Base-by-base conservation (phyloP, 83 land plant genomes). In the Diphasiastrum complanatum region DNA sequence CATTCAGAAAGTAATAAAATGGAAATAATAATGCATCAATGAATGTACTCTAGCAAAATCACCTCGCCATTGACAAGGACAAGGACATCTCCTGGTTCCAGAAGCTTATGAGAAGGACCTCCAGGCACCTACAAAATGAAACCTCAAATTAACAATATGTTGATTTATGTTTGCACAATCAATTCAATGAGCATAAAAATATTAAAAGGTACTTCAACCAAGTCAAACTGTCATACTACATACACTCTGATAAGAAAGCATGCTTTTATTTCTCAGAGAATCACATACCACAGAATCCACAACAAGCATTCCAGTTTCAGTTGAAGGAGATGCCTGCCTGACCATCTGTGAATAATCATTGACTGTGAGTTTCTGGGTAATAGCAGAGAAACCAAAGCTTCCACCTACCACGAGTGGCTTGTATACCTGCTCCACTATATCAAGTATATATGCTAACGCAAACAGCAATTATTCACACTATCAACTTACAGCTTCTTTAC, bases 91-190 rank as follows among this genome's bases (percentile, higher is more conserved):
- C 97, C 97, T 12, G 95, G 86, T 66, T 91, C 95, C 71, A 91
- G 51, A 25, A 68, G 69, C 51, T 77, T 82, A 64, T 91, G 68
- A 23, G 97, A 89, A 61, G 97, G 97, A 6, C 97, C 97, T 46
- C 86, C 95, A n/a, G 97, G 97, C 38, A 87, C 93, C 93, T 87
- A 64, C n/a, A n/a, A n/a, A n/a, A n/a, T n/a, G n/a, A n/a, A n/a
- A n/a, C n/a, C n/a, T n/a, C n/a, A n/a, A n/a, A n/a, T n/a, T n/a
- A n/a, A n/a, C n/a, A n/a, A n/a, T n/a, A n/a, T n/a, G n/a, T n/a
- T n/a, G n/a, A n/a, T n/a, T n/a, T n/a, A n/a, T n/a, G n/a, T n/a
- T n/a, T n/a, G n/a, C n/a, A n/a, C n/a, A n/a, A n/a, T n/a, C n/a
- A n/a, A n/a, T n/a, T n/a, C n/a, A n/a, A n/a, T n/a, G n/a, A n/a